A percentile compares a stretch with the other conserved stretches of the same genome.
Conservation (phyloP, 306 rosid genomes). For the Cucurbita maxima region DNA sequence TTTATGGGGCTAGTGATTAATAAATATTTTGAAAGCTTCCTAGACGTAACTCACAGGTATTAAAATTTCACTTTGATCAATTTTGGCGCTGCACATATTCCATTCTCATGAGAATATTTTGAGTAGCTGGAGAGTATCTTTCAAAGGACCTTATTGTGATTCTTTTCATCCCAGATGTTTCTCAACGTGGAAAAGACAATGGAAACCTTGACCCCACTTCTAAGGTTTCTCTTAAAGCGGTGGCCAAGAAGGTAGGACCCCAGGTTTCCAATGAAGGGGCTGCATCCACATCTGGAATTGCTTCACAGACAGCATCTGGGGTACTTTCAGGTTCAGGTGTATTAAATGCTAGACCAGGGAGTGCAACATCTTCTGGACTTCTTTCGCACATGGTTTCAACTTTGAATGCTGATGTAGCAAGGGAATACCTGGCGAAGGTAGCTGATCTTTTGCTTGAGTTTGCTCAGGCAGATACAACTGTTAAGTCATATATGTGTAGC, state of each 20-base stretch:
- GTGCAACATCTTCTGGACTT: conserved; percentile 93
- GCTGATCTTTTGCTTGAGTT: conserved; percentile 98
- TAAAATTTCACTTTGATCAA: neutral
- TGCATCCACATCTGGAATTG: conserved; percentile 80
- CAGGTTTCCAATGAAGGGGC: conserved; percentile 56
- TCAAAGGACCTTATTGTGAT: conserved; percentile 13
- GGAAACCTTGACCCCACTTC: conserved; percentile 64
- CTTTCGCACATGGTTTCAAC: conserved; percentile 95
- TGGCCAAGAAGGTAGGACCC: conserved; percentile 56
- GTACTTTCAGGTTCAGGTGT: conserved; percentile 99
- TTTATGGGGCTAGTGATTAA: neutral
- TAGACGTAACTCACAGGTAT: neutral
- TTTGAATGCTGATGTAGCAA: conserved; percentile 82
- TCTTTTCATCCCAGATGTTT: conserved; percentile 47
- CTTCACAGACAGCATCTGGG: conserved; percentile 92
- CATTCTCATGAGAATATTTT: neutral
- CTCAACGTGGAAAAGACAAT: conserved; percentile 89
- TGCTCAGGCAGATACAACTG: conserved; percentile 92
- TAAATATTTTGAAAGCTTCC: neutral
- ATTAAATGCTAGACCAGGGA: conserved; percentile 92
- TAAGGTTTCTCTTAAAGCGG: conserved; percentile 52
- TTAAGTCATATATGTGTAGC: conserved; percentile 85
- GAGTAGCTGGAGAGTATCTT: neutral
- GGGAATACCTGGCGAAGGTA: conserved; percentile 90
- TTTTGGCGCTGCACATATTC: neutral